Base-by-base conservation (phyloP, 139 green algal species). In the Coelastrella sp. region DNA sequence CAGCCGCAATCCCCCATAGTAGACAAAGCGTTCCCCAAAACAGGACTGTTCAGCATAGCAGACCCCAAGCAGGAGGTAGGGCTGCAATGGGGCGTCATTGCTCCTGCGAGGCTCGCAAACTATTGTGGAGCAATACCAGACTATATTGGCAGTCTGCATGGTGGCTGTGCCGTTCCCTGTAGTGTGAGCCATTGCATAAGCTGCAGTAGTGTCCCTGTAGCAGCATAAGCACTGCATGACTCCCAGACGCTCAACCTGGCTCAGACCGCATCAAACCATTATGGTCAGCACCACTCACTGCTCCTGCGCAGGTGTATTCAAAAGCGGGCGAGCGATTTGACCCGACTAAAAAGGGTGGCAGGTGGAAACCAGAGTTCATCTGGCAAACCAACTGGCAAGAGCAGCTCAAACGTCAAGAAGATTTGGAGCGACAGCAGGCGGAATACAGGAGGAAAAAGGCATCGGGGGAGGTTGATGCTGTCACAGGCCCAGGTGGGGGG, bases 311-410 rank as follows among this genome's bases (percentile, higher is more conserved):
- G 71, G 76, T 90, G 23, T 86, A 89, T 77, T 65, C 56, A 47
- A 94, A 93, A 20, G 91, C 94, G 5, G 92, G 92, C 59, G 92
- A 96, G 16, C 83, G 78, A 54, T 93, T 93, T 16, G 96, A 98
- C 80, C 91, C 95, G 4, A 92, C 88, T 0, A 96, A 96, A 88
- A 94, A 94, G 7, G 94, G 94, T 16, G 95, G 95, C 0, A 92
- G 97, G n/a, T 98, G 90, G 59, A 92, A 96, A 75, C 91, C 93
- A 0, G 96, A 98, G 78, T 98, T 98, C 88, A 96, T 98, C 8
- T 98, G 97, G 97, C 97, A 98, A 90, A 96, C 93, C 6, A 94
- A 97, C 87, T 98, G 96, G 96, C 91, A 96, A 91, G 92, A 90
- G 80, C 85, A 87, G 78, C 77, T 87, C n/a, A 86, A 91, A 22